Base-by-base conservation (phyloP, 2,329 filamentous ascomycete species). In the Cladophialophora carrionii region DNA sequence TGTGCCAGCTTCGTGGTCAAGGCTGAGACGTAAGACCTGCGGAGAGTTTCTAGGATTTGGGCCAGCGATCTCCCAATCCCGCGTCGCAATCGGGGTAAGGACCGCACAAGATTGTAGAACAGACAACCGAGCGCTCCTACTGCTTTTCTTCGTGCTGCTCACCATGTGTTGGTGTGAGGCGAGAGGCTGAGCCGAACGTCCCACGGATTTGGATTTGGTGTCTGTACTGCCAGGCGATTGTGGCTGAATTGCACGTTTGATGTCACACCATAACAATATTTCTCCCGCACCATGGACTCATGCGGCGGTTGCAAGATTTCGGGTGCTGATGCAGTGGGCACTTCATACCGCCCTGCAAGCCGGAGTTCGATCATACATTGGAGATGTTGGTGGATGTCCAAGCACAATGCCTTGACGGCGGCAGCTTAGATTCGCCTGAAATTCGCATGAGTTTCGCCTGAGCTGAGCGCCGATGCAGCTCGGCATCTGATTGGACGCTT, bases 191-290 rank as follows among this genome's bases (percentile, higher is more conserved):
- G 57, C 57, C 14, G 37, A 7, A 6, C 6, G 26, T n/a, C 43
- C 22, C 46, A 51, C 37, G 26, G 26, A 29, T 6, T 29, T 6
- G 26, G 26, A 29, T 6, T 29, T 6, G 6, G 26, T 29, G 31
- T 24, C 20, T 24, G 26, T 7, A 20, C 14, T 26, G 10, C 20
- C 20, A 14, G 9, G 48, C 48, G 57, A 60, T 60, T 60, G 57
- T 60, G 57, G 57, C 57, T 60, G 46, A 41, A 41, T 37, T 9
- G 6, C n/a, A n/a, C 20, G 17, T 43, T 41, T 29, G 56, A 49
- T 24, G 31, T 48, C n/a, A 32, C 22, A 9, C 17, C 14, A 3
- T 20, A 22, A 4, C 9, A 12, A 20, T 7, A 6, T n/a, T 20
- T 8, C 37, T 51, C 14, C 24, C 24, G 6, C 4, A 20, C 4